A percentile compares a stretch with the other conserved stretches of the same genome.
These are phyloP conservation scores for Pseudonitzschia multiseries DNA, from an alignment of 108 stramenopile genomes.

Conservation along the genomic window DNA sequence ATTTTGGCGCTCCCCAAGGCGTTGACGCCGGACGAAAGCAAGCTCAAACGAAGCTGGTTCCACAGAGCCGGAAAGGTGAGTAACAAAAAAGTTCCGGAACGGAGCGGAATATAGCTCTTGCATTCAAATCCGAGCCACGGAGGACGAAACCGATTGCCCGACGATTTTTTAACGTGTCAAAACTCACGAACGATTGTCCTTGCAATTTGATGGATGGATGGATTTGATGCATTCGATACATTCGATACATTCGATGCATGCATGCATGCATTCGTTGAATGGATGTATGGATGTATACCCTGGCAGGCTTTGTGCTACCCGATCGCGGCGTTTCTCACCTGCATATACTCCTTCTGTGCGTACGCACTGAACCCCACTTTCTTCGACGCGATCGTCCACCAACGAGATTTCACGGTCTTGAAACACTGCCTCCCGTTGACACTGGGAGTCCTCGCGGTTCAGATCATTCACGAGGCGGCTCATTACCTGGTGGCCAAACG, in stretches of 20 bases:
- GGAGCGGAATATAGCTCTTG: too few relatives aligned
- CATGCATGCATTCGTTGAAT: too few relatives aligned
- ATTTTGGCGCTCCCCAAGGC: constrained; percentile 58
- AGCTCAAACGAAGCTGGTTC: constrained; percentile 27
- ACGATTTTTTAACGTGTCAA: too few relatives aligned
- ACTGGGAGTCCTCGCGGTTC: constrained; percentile 56
- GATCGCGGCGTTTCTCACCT: constrained; percentile 47
- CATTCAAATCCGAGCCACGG: too few relatives aligned
- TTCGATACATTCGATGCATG: too few relatives aligned
- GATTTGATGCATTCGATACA: too few relatives aligned
- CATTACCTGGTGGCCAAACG: constrained; percentile 59
- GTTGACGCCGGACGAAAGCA: constrained; percentile 53
- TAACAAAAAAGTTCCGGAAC: too few relatives aligned
- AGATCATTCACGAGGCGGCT: constrained; percentile 59
- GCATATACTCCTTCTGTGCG: constrained; percentile 52
- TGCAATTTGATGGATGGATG: too few relatives aligned
- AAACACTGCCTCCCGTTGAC: constrained; percentile 55
- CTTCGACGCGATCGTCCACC: constrained; percentile 61
- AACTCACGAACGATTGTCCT: not conserved
- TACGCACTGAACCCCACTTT: constrained; percentile 70
- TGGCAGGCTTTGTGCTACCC: constrained; percentile 40
- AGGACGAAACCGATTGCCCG: too few relatives aligned
- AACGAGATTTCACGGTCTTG: constrained; percentile 45
- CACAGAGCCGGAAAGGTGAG: constrained; percentile 31
- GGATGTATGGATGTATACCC: too few relatives aligned